Conservation (phyloP, 768 basidiomycete species). For the Serendipita vermifera region DNA sequence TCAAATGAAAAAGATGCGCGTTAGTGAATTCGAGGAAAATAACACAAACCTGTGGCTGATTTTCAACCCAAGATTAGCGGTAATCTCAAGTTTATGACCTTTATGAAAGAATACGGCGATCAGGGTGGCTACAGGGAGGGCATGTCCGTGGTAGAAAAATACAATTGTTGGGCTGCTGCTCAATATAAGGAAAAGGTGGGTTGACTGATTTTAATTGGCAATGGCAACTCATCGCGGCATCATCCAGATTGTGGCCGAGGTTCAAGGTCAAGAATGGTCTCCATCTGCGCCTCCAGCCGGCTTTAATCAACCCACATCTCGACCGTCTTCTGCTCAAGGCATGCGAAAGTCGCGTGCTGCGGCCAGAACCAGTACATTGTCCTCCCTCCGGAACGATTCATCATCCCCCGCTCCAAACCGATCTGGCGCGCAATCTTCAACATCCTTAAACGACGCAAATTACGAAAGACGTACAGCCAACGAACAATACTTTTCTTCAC, state of each 20-base stretch:
- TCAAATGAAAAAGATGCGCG: constrained; percentile 83
- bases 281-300: constrained; percentile 54
- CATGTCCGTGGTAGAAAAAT: constrained; percentile 57
- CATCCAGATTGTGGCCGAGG: constrained; percentile 56
- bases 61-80: constrained; percentile 56
- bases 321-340: constrained; percentile 64
- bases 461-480: constrained; percentile 63
- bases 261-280: constrained; percentile 68
- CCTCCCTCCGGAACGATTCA: constrained; percentile 40
- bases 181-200: constrained; percentile 90
- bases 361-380: constrained; percentile 36
- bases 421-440: constrained; percentile 30
- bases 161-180: constrained; percentile 86
- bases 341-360: constrained; percentile 79
- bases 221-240: background rate
- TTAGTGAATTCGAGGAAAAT: no score
- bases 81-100: constrained; percentile 68
- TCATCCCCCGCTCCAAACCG: constrained; percentile 42
- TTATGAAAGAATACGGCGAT: constrained; percentile 57
- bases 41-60: no score
- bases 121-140: constrained; percentile 56
- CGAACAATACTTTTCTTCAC: constrained; percentile 70
- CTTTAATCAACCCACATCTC: constrained; percentile 28
- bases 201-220: no score
- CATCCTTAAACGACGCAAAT: constrained; percentile 22